Conservation (phyloP, 208 protist species). For the Wallacemonas sp. region DNA sequence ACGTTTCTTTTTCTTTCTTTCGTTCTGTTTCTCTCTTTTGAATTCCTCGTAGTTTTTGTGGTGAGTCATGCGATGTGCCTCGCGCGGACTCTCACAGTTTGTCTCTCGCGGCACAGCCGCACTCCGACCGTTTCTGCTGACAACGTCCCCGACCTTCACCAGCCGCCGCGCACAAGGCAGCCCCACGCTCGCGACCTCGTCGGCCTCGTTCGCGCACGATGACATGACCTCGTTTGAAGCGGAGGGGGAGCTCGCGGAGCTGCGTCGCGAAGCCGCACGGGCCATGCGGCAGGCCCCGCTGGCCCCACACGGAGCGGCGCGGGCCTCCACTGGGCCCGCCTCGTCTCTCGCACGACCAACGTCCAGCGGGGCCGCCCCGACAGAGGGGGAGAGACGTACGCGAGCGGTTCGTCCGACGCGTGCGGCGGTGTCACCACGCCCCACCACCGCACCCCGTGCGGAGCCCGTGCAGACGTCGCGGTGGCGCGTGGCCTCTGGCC, state of each 20-base stretch:
- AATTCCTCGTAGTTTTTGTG: background rate
- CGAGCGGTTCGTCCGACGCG: too few species aligned
- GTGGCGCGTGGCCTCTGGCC: background rate
- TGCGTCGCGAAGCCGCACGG: slow-evolving; percentile 17
- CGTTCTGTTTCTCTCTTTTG: slow-evolving; percentile 25
- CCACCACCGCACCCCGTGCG: background rate
- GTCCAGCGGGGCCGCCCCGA: too few species aligned
- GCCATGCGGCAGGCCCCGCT: background rate
- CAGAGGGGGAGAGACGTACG: background rate
- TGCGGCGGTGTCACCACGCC: background rate
- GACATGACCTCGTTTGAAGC: slow-evolving; percentile 27
- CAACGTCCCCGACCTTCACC: too few species aligned
- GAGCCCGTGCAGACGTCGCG: background rate
- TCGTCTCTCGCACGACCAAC: too few species aligned
- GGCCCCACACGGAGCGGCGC: too few species aligned
- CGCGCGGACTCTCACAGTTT: background rate
- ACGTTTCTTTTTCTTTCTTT: slow-evolving; percentile 13
- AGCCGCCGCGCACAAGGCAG: background rate
- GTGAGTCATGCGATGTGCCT: slow-evolving; percentile 6
- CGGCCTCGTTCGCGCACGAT: background rate
- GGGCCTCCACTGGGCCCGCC: too few species aligned
- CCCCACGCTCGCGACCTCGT: background rate
- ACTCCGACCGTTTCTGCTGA: background rate
- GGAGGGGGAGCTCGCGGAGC: slow-evolving; percentile 25
- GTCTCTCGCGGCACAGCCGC: background rate